phyloP scores from a whole-genome alignment of 345 rosid species.

The Eucalyptus erythrocorys region DNA sequence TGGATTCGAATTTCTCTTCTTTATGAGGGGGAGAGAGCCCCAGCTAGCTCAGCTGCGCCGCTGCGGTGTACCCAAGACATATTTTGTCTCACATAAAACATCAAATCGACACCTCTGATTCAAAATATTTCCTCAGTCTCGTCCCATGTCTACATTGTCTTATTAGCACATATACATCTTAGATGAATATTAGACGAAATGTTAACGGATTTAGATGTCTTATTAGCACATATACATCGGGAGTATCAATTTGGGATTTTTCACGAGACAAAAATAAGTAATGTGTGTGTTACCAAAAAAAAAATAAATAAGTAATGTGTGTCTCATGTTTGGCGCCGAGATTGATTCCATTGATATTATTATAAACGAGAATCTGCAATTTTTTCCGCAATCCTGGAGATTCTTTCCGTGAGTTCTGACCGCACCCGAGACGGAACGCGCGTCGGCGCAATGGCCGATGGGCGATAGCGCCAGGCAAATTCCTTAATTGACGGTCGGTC shows the following conservation, averaged over 20 bases:
- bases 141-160: neutral
- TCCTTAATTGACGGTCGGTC: neutral
- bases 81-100: no score
- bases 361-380: neutral
- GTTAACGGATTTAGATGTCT: no score
- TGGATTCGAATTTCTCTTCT: no score
- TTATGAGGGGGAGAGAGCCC: no score
- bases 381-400: neutral
- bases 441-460: neutral
- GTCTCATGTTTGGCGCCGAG: neutral
- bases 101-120: rapidly evolving
- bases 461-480: no score
- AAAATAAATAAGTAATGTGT: rapidly evolving
- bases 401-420: neutral
- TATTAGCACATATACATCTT: neutral
- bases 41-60: no score
- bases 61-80: neutral
- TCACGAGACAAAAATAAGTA: rapidly evolving
- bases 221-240: rapidly evolving
- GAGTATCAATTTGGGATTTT: neutral
- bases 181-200: neutral
- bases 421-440: neutral
- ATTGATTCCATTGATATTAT: neutral
- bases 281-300: no score
- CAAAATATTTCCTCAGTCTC: neutral